phyloP scores from a whole-genome alignment of 805 yeast genomes.

The Hanseniaspora pseudoguilliermondii region DNA sequence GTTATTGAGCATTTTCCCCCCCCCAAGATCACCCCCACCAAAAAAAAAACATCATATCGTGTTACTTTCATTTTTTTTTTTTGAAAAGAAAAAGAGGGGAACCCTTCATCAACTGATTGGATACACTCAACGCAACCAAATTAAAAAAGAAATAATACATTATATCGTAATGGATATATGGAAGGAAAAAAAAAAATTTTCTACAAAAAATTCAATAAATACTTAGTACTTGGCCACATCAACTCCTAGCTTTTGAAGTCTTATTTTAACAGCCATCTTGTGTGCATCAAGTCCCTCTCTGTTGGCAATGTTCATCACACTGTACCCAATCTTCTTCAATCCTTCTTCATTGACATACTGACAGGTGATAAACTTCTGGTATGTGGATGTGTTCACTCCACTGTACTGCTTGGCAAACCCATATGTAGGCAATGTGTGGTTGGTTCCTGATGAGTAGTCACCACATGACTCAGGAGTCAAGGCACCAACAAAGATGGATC shows the following conservation, averaged over 20 bases:
- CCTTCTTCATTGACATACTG: slow-evolving; percentile 85
- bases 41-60: too few species aligned
- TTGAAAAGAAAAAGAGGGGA: too few species aligned
- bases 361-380: slow-evolving; percentile 87
- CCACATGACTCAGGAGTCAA: slow-evolving; percentile 97
- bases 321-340: slow-evolving; percentile 76
- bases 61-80: too few species aligned
- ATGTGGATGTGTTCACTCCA: slow-evolving; percentile 92
- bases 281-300: slow-evolving; percentile 97
- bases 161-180: too few species aligned
- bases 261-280: slow-evolving; percentile 88
- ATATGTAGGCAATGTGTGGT: slow-evolving; percentile 95
- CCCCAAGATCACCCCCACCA: too few species aligned
- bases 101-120: too few species aligned
- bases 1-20: too few species aligned
- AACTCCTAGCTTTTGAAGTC: slow-evolving; percentile 72
- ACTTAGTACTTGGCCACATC: slow-evolving; percentile 17
- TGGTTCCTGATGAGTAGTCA: slow-evolving; percentile 95
- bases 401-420: slow-evolving; percentile 96
- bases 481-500: slow-evolving; percentile 91
- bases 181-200: not conserved
- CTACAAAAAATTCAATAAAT: not conserved
- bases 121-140: too few species aligned
- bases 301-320: slow-evolving; percentile 89
- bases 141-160: too few species aligned